Base-by-base conservation (phyloP, 1,139 yeast species). In the Yamadazyma trypodendri region DNA sequence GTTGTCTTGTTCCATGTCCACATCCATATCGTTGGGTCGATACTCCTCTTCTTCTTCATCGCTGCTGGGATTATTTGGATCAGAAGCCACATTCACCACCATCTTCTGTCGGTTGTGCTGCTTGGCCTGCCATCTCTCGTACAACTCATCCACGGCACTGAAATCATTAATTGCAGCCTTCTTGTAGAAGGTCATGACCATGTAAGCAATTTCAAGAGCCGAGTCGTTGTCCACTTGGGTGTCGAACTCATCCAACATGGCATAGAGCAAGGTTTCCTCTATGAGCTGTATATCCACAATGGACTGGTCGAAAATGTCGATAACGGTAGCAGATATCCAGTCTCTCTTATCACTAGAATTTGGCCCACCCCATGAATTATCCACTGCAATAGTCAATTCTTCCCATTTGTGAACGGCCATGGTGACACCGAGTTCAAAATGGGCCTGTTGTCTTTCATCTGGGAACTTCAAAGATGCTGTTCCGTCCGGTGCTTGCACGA, bases 301-400 rank as follows among this genome's bases (percentile, higher is more conserved):
- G 37, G 65, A 72, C 37, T 75, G 83, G 34, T 73, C 76, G 55
- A 90, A 92, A 39, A 89, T 68, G 30, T 89, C 97, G 32, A 88
- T 78, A 2, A 90, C 77, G 14, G 86, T 70, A 4, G 89, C 95
- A 3, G 89, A 81, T 44, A 90, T 74, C 98, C 98, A 94, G 57
- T 92, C 98, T 54, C 99, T 75, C 61, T 92, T 92, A 34, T 87
- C 97, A 1, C 74, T 77, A 10, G 95, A 84, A 32, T 86, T 86
- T 12, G 95, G 79, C 2, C 98, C 99, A 42, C 98, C 99, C 98
- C 98, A 92, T 28, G 74, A 70, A 56, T 86, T 87, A n/a, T 80
- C 95, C n/a, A 94, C 98, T 0, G 98, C 98, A 1, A 87, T 83
- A 36, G 77, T 74, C 40, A 92, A 69, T 32, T 86, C 92, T 44